Evolutionary conservation across 495 filamentous ascomycete species (phyloP).

Genomic region (Terfezia boudieri): DNA sequence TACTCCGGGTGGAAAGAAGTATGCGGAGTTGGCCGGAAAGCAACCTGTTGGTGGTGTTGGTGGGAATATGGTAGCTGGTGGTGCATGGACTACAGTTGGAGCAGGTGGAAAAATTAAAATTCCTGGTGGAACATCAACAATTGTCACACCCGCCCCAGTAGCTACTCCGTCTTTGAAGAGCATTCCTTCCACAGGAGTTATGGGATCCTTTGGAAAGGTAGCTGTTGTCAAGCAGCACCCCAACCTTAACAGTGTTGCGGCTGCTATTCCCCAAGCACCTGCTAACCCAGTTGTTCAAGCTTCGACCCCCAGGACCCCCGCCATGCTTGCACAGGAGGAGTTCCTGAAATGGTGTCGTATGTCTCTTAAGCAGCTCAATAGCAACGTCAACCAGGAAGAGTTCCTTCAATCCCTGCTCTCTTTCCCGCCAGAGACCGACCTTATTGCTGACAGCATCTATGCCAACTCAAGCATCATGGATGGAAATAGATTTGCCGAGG

Average conservation of each 20-base stretch:
- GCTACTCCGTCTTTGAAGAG: conserved; percentile 36
- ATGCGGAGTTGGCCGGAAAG: conserved; percentile 89
- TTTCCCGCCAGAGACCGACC: conserved; percentile 50
- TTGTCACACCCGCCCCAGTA: conserved; percentile 24
- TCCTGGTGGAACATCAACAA: conserved; percentile 21
- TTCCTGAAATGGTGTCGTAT: conserved; percentile 80
- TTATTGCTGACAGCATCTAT: conserved; percentile 81
- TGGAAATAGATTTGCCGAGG: conserved; percentile 75
- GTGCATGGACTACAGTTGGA: conserved; percentile 93
- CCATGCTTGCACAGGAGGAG: conserved; percentile 51
- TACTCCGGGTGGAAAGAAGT: conserved; percentile 52
- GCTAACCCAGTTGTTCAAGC: conserved; percentile 5
- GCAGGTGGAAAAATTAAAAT: conserved; percentile 72
- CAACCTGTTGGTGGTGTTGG: conserved; percentile 21
- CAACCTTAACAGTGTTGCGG: conserved; percentile 18
- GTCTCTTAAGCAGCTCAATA: conserved; percentile 36
- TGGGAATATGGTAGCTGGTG: conserved; percentile 18
- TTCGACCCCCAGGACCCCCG: conserved; percentile 23
- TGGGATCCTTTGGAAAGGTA: conserved; percentile 14
- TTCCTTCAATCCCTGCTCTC: conserved; percentile 52
- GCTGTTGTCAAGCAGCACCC: conserved; percentile 23
- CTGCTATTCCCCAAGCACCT: conserved; percentile 1
- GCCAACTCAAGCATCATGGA: conserved; percentile 66
- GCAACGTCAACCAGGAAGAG: conserved; percentile 25
- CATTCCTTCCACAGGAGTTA: conserved; percentile 22